A percentile compares a stretch with the other conserved stretches of the same genome.
Evolutionary conservation across 139 green algal species (phyloP).

Genomic region (Desmodesmus armatus): DNA sequence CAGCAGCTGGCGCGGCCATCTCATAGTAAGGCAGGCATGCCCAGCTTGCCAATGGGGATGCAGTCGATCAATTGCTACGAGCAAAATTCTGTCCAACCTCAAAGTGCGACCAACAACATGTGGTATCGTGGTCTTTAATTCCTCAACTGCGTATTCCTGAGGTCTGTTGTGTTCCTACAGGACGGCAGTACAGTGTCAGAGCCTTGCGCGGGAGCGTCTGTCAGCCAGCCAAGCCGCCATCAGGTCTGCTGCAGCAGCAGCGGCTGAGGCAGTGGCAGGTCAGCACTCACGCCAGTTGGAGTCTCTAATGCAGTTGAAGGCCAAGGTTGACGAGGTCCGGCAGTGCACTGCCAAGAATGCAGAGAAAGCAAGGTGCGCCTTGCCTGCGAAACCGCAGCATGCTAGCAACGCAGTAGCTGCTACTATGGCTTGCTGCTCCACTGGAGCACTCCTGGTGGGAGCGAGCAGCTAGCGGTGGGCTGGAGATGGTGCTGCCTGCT

Average conservation of each 20-base stretch:
- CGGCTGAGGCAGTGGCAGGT: conserved; percentile 2
- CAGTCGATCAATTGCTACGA: not conserved
- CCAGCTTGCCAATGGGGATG: not conserved
- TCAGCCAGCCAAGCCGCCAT: conserved; percentile 21
- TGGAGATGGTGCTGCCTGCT: not conserved
- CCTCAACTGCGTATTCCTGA: not conserved
- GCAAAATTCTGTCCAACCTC: not conserved
- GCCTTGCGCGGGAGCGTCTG: conserved; percentile 5
- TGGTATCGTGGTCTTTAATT: too few relatives aligned
- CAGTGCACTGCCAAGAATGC: not conserved
- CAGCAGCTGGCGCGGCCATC: not conserved
- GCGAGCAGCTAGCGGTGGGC: not conserved
- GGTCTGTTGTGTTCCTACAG: not conserved
- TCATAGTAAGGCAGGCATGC: not conserved
- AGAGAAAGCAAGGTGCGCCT: conserved; percentile 7
- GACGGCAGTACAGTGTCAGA: not conserved
- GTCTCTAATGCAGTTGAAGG: conserved; percentile 17
- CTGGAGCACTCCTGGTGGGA: not conserved
- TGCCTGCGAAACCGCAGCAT: not conserved
- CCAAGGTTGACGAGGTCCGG: conserved; percentile 6
- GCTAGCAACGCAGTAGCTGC: not conserved
- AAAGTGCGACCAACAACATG: too few relatives aligned
- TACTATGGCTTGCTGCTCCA: not conserved
- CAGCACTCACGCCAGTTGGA: not conserved
- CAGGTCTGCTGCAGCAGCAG: not conserved